Evolutionary conservation across 768 basidiomycete genomes (phyloP).

Genomic region (Lactarius quietus): DNA sequence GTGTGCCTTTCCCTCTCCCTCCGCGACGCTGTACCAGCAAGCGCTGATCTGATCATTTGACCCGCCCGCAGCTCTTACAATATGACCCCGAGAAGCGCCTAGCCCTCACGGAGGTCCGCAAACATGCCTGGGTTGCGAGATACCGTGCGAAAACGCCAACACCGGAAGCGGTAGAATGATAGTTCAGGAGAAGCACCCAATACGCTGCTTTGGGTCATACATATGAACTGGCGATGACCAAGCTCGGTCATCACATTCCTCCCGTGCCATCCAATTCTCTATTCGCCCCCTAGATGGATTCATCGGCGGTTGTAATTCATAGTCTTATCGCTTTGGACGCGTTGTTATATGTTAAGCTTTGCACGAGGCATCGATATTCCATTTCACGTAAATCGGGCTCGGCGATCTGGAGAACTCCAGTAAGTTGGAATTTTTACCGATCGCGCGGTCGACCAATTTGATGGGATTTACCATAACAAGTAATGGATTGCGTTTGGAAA

Average conservation of each 20-base stretch:
- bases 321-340: not conserved
- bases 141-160: conserved; percentile 26
- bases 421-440: not conserved
- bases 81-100: conserved; percentile 44
- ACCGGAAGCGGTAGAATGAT: not conserved
- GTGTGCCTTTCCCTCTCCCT: not conserved
- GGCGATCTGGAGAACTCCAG: not conserved
- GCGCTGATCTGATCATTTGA: not conserved
- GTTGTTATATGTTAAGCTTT: not conserved
- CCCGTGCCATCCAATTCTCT: not conserved
- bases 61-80: conserved; percentile 63
- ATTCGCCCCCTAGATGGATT: not conserved
- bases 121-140: conserved; percentile 42
- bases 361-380: not conserved
- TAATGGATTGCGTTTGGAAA: not conserved
- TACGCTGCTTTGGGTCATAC: not conserved
- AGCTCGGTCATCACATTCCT: not conserved
- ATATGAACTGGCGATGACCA: not conserved
- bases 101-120: conserved; percentile 41
- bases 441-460: not conserved
- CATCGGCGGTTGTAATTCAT: not conserved
- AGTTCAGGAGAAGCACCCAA: not conserved
- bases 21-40: conserved; percentile 6
- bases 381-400: not conserved
- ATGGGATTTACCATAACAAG: not conserved